A percentile compares a stretch with the other conserved stretches of the same genome.
phyloP scores from a whole-genome alignment of 2,329 filamentous ascomycete species.

The Monilinia fructicola region DNA sequence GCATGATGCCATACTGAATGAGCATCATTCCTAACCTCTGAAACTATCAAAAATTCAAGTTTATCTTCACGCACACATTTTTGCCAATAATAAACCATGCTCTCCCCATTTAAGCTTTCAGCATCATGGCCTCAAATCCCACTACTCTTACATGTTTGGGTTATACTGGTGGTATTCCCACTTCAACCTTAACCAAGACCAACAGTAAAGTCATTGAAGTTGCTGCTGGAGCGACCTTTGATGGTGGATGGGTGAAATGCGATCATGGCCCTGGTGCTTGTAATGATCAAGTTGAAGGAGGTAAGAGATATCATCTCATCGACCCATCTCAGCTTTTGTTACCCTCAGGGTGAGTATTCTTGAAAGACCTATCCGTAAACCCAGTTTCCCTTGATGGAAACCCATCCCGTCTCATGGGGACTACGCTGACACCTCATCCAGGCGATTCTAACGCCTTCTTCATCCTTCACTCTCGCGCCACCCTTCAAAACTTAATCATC shows the following conservation, averaged over 20 bases:
- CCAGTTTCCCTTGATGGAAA: too few species aligned
- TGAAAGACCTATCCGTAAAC: neutral
- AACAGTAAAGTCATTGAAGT: slow-evolving; percentile 10
- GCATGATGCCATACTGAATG: neutral
- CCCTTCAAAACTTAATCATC: slow-evolving; percentile 1
- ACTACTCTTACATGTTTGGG: slow-evolving; percentile 2
- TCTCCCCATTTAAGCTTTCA: neutral
- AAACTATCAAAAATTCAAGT: neutral
- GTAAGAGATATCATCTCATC: neutral
- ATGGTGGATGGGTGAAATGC: slow-evolving; percentile 1
- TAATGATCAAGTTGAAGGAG: neutral
- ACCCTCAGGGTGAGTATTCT: neutral
- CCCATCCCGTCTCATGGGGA: neutral
- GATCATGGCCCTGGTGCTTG: slow-evolving; percentile 14
- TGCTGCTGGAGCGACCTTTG: neutral
- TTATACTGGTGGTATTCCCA: neutral
- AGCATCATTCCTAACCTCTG: neutral
- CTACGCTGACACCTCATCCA: neutral
- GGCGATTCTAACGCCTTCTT: slow-evolving; percentile 1
- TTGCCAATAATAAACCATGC: neutral
- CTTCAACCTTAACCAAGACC: slow-evolving; percentile 4
- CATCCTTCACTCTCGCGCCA: neutral
- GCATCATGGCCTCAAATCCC: neutral
- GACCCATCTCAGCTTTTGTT: neutral
- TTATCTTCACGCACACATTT: neutral